Evolutionary conservation across 768 basidiomycete species (phyloP), one percentile per base, ranked within the genome.

Genomic region (Austroboletus eburneus): DNA sequence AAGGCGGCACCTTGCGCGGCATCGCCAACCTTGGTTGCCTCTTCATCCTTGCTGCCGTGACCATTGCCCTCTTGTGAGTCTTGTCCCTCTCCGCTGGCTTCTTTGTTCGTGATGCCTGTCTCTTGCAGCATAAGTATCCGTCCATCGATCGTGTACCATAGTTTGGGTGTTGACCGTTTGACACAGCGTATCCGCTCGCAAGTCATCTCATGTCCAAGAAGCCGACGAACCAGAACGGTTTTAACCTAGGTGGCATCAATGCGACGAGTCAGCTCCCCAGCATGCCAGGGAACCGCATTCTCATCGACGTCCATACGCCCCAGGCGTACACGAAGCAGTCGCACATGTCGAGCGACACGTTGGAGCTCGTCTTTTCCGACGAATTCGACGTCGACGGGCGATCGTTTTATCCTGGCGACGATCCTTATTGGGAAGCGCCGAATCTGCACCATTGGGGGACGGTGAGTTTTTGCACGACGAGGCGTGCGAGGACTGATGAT

Each of bases 381-480:
- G 90, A 91, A 69, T 92, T 92, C 63, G 79, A 91, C 48, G 62
- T 60, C 20, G 85, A 86, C 3, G 88, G 87, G 0, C 70, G 86
- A 10, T 72, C 79, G 7, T 87, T 87, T 60, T 83, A 80, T 64
- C 75, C 81, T 3, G 87, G 80, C 2, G 80, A 82, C 49, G 82
- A 82, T 61, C 81, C 82, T 3, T 83, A 77, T 56, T 84, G 72
- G 72, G 72, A 68, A 41, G 72, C 66, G 1, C 75, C 58, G 1
- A 82, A 76, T 60, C 42, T 83, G 9, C 83, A 86, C 61, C 89
- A 88, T 60, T 84, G 84, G 82, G 76, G 76, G 7, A 66, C 64
- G 43, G 81, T 85, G 37, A 52, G 73, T 56, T n/a, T n/a, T n/a
- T n/a, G n/a, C n/a, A n/a, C n/a, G n/a, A 13, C 3, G 9, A 12